Percentiles rank a stretch among this genome's conserved stretches.
These are phyloP conservation scores for Fusarium verticillioides DNA, from an alignment of 2,329 filamentous ascomycete genomes.

Conservation along the genomic window DNA sequence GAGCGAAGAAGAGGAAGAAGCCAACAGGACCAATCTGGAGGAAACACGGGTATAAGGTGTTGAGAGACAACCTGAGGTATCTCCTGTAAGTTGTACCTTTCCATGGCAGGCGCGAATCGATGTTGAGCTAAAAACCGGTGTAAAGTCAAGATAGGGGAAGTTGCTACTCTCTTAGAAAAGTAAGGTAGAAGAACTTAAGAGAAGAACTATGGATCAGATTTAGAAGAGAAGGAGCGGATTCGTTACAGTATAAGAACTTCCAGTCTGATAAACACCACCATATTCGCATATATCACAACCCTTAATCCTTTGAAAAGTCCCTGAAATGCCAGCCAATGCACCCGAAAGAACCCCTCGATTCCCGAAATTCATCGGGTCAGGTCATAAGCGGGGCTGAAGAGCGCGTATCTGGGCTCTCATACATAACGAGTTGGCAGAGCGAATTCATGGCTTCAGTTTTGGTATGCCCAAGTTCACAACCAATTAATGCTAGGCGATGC, in stretches of 20 bases:
- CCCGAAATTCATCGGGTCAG: conserved; percentile 43
- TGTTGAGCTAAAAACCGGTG: background rate
- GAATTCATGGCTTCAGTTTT: background rate
- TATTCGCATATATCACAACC: conserved; percentile 29
- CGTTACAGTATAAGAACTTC: conserved; percentile 21
- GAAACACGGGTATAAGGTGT: background rate
- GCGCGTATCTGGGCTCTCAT: conserved; percentile 2
- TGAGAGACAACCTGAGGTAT: background rate
- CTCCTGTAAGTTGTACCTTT: background rate
- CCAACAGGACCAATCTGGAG: background rate
- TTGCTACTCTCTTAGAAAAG: background rate
- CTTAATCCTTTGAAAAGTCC: conserved; percentile 12
- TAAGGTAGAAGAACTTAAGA: background rate
- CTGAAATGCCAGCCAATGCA: conserved; percentile 7
- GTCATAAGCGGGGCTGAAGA: conserved; percentile 37
- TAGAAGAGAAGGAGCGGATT: conserved; percentile 11
- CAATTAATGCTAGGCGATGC: background rate
- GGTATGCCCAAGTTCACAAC: background rate
- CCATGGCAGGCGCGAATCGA: background rate
- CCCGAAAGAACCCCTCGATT: conserved; percentile 19
- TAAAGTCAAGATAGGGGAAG: background rate
- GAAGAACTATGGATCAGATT: background rate
- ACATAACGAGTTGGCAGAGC: background rate
- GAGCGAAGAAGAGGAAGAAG: background rate
- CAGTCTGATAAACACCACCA: conserved; percentile 1